phyloP scores from a whole-genome alignment of 1,284 basidiomycete genomes.

The Cryptococcus depauperatus region DNA sequence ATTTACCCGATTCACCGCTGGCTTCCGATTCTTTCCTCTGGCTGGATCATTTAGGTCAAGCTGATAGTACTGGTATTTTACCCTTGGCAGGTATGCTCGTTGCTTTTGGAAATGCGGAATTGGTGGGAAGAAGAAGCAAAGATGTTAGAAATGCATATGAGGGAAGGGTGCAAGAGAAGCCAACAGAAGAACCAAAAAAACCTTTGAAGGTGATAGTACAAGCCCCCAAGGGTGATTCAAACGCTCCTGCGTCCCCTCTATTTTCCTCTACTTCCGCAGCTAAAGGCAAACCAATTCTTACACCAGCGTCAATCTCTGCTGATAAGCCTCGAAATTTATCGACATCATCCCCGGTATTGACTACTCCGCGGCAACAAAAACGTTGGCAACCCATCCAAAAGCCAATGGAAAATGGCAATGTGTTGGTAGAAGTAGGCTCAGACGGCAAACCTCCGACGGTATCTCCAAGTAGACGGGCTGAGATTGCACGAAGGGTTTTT shows the following conservation, averaged over 20 bases:
- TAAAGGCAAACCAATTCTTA: not conserved
- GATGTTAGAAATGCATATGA: not conserved
- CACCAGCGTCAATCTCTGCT: too few species aligned
- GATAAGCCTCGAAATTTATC: not conserved
- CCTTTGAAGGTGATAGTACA: not conserved
- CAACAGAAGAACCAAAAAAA: not conserved
- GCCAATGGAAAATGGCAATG: not conserved
- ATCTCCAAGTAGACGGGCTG: constrained; percentile 9
- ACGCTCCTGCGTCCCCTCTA: not conserved
- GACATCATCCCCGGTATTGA: not conserved
- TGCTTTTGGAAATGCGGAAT: constrained; percentile 42
- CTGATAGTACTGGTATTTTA: constrained; percentile 35
- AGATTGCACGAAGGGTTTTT: constrained; percentile 10
- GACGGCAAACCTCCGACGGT: not conserved
- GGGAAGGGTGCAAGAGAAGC: not conserved
- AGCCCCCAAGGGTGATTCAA: not conserved
- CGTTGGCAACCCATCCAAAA: not conserved
- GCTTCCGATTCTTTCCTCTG: constrained; percentile 36
- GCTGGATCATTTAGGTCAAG: constrained; percentile 39
- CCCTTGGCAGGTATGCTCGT: constrained; percentile 39
- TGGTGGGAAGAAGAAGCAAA: constrained; percentile 11
- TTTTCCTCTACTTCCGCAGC: not conserved
- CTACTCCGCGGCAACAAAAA: not conserved
- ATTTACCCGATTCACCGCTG: constrained; percentile 22
- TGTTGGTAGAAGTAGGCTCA: not conserved